These are phyloP conservation scores for Gynandropsis gynandra DNA, from an alignment of 345 rosid species.

Conservation along the genomic window DNA sequence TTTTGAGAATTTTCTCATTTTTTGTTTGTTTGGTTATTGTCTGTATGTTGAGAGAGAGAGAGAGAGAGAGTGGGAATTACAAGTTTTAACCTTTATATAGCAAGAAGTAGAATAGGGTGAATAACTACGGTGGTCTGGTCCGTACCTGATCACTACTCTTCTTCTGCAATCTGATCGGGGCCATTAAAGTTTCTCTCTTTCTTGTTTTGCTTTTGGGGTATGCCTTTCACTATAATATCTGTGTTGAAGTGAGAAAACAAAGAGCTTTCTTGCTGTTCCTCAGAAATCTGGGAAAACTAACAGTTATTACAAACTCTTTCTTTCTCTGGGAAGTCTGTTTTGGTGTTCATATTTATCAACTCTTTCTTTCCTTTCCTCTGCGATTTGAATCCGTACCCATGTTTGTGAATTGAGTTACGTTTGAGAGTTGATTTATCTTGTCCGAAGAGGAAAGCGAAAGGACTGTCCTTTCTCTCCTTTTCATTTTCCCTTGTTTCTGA, in stretches of 20 bases:
- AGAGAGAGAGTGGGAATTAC: neutral
- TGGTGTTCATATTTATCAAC: no score
- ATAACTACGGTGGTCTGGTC: constrained; percentile 21
- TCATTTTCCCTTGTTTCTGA: neutral
- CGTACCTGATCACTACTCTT: constrained; percentile 25
- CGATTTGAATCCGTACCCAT: neutral
- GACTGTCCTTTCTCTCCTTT: neutral
- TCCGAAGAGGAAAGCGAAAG: constrained; percentile 14
- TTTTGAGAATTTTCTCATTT: no score
- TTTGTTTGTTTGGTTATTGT: no score
- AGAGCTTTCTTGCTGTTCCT: constrained; percentile 17
- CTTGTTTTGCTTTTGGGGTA: neutral
- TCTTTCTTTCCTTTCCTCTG: constrained; percentile 5
- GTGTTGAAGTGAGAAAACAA: constrained; percentile 20
- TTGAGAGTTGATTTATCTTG: constrained; percentile 2
- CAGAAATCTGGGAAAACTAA: neutral
- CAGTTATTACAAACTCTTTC: constrained; percentile 1
- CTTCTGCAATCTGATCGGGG: constrained; percentile 24
- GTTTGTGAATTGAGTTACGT: neutral
- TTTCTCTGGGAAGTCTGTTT: no score
- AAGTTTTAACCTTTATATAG: neutral
- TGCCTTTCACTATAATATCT: constrained; percentile 10
- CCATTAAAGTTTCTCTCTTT: constrained; percentile 22
- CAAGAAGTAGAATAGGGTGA: neutral
- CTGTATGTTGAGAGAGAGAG: neutral